Base-by-base conservation (phyloP, 495 filamentous ascomycete genomes). In the Immersiella caudata region DNA sequence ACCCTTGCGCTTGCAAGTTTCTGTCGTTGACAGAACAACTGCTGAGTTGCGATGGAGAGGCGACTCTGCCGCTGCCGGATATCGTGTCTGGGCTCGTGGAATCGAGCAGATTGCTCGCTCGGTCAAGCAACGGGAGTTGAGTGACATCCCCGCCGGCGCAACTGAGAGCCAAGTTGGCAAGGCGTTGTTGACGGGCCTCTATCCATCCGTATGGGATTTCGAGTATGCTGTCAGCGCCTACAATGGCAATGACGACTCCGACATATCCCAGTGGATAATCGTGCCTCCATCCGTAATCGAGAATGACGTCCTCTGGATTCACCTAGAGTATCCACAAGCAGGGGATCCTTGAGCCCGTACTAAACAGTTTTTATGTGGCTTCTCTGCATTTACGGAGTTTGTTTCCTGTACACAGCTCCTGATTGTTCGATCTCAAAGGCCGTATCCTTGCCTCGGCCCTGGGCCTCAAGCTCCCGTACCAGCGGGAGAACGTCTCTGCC, bases 371-470 rank as follows among this genome's bases (percentile, higher is more conserved):
- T 51, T 40, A 2, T 60, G 55, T 52, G 27, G 40, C 4, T 50
- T 67, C 16, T 29, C 20, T 33, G 18, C 35, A 57, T 21, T 62
- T 40, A 20, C 27, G 2, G n/a, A 7, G 56, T 22, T 5, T 50
- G 62, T 55, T 68, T 70, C 56, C 52, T 49, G 20, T 82, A 82
- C 24, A 83, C 76, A 40, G 79, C 77, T 18, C 81, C 82, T 1
- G 79, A 81, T 66, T 72, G 54, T 55, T 60, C 68, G 55, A 81
- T 81, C 67, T 83, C 81, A 55, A 71, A 75, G 29, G 68, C 78
- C n/a, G 69, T 73, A 64, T 82, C 77, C 67, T 77, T 84, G 12
- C 81, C 81, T 27, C 80, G 69, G 14, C 81, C 81, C 67, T 79
- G 63, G 40, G 72, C 73, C 74, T 83, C 81, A 27, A 83, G 60